phyloP scores from a whole-genome alignment of 306 rosid species.

The Cicer arietinum region DNA sequence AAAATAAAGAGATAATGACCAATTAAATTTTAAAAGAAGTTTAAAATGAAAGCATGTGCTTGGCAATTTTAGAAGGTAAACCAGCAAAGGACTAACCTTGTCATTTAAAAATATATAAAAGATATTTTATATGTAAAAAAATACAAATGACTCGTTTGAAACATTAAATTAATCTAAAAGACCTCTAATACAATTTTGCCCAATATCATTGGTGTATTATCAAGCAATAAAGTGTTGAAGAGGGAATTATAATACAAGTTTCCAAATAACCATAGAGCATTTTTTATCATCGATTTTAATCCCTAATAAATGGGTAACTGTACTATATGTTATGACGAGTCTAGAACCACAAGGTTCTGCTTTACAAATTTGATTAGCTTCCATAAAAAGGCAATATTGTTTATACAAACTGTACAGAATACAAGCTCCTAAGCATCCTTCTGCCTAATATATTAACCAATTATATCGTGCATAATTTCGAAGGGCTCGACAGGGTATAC shows the following conservation, averaged over 20 bases:
- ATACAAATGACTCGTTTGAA: too few species aligned
- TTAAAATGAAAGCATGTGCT: too few species aligned
- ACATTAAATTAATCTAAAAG: too few species aligned
- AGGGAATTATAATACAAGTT: background rate
- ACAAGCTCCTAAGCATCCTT: slow-evolving; percentile 16
- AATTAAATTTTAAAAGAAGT: too few species aligned
- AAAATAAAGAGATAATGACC: too few species aligned
- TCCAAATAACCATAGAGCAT: background rate
- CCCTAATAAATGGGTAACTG: background rate
- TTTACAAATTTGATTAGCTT: slow-evolving; percentile 15
- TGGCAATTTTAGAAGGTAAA: too few species aligned
- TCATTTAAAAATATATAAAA: too few species aligned
- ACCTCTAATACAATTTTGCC: too few species aligned
- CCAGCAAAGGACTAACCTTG: too few species aligned
- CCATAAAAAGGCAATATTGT: background rate
- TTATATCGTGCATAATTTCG: slow-evolving; percentile 3
- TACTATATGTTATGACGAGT: background rate
- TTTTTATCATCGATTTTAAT: background rate
- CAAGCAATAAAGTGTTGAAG: background rate
- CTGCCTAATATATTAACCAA: background rate
- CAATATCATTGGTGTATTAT: too few species aligned
- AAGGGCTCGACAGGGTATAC: background rate
- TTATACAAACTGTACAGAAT: slow-evolving; percentile 31
- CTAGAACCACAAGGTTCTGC: background rate
- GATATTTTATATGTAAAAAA: too few species aligned